Base-by-base conservation (phyloP, 768 basidiomycete genomes). In the Termitomyces sp. region DNA sequence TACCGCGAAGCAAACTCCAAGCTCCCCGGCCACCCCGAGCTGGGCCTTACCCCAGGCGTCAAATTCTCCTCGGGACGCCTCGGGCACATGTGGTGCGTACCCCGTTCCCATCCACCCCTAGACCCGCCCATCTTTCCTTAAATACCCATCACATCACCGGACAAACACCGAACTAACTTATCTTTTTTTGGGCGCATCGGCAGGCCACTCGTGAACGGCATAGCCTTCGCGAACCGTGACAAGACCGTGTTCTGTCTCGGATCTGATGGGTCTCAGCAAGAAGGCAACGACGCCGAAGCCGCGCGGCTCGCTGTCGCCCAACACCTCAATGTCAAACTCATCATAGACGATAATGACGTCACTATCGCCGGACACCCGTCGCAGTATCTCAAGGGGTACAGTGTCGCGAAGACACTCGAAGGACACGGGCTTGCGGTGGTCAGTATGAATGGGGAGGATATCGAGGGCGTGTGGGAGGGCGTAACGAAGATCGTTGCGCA, bases 1-100 rank as follows among this genome's bases (percentile, higher is more conserved):
- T 95, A 95, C 74, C 90, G 93, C 55, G 89, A 86, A 69, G 93
- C 93, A 60, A 83, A 93, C 74, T 89, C 91, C 38, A 89, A 90
- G 68, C 87, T 95, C 38, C 93, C 93, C 2, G 93, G 92, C 15
- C 93, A 95, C 69, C 93, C 93, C 15, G 93, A 94, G 75, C 80
- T 94, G 7, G 93, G 93, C 24, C 79, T 94, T 61, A 94, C 93
- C 0, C 93, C 93, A n/a, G 93, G 93, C 33, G 85, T 95, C 75
- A 92, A 93, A 74, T 95, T 95, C 76, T 94, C 92, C 3, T 94
- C 92, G 1, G 93, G 93, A n/a, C 89, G 93, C 70, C 83, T 95
- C 20, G 93, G 93, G 1, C 93, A 95, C 74, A 86, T 94, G 83
- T 95, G 92, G 92, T 81, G 64, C 54, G 78, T 70, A 46, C 2